Conservation (phyloP, 305 asterid species). For the Lippia alba region DNA sequence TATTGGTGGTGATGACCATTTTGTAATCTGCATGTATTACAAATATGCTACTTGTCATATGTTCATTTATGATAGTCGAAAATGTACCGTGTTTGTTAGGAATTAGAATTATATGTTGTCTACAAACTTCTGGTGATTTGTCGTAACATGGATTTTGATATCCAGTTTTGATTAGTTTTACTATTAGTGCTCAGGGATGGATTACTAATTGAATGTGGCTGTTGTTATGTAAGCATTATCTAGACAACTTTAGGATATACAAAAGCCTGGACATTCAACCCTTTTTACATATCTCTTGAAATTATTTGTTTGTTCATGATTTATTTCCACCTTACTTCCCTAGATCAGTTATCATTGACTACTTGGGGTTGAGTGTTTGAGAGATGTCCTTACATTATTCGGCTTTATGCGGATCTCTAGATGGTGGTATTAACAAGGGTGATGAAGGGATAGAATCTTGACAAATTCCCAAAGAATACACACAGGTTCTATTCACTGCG, state of each 20-base stretch:
- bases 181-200: neutral
- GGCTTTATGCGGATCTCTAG: too few species aligned
- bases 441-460: too few species aligned
- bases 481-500: too few species aligned
- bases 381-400: too few species aligned
- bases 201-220: neutral
- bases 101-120: neutral
- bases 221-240: neutral
- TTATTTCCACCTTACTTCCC: neutral
- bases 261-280: neutral
- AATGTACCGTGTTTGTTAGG: neutral
- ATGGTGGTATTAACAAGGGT: neutral
- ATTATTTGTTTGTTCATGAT: neutral
- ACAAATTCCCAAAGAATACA: too few species aligned
- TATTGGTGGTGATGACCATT: conserved; percentile 1
- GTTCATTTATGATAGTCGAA: conserved; percentile 4
- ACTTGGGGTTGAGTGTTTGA: too few species aligned
- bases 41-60: conserved; percentile 15
- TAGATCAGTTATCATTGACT: neutral
- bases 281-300: neutral
- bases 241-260: conserved; percentile 10
- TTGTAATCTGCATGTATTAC: conserved; percentile 10
- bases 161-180: neutral
- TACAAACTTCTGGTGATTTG: neutral
- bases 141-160: conserved; percentile 1